Conservation (phyloP, 75 land plant species). For the Chamaecyparis obtusa region DNA sequence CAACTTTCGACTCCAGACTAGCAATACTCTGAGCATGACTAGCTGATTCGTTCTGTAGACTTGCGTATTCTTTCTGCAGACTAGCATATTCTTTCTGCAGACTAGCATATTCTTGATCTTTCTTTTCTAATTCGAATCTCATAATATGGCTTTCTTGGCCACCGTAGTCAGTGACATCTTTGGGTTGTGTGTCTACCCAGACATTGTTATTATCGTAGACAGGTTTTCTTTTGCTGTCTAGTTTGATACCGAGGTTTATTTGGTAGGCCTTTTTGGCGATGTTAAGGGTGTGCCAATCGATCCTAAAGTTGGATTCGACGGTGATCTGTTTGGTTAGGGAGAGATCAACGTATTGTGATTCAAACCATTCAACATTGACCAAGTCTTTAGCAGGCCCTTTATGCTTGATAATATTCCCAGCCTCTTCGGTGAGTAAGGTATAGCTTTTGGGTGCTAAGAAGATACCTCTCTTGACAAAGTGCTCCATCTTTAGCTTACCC, state of each 20-base stretch:
- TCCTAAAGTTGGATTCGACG: background rate
- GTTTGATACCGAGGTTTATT: background rate
- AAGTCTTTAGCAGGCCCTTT: background rate
- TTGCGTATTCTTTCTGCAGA: background rate
- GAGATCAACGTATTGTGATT: background rate
- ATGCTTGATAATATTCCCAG: background rate
- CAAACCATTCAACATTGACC: background rate
- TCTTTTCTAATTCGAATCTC: background rate
- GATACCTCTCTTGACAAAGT: background rate
- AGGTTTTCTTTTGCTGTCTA: background rate
- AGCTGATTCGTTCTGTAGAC: too few species aligned
- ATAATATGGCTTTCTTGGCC: background rate
- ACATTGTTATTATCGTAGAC: conserved; percentile 3
- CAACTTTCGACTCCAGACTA: background rate
- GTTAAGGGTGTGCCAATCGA: background rate
- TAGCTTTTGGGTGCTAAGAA: background rate
- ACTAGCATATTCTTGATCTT: background rate
- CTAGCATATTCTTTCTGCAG: background rate
- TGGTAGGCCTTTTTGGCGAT: background rate
- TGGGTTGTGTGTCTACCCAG: conserved; percentile 3
- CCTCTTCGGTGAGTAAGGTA: background rate
- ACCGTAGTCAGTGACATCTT: background rate
- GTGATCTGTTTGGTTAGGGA: background rate
- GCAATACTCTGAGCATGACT: background rate
- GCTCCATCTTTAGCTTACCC: too few species aligned